Evolutionary conservation across 2,329 filamentous ascomycete species (phyloP), one percentile per base, ranked within the genome.

Genomic region (Cladosporium velox): DNA sequence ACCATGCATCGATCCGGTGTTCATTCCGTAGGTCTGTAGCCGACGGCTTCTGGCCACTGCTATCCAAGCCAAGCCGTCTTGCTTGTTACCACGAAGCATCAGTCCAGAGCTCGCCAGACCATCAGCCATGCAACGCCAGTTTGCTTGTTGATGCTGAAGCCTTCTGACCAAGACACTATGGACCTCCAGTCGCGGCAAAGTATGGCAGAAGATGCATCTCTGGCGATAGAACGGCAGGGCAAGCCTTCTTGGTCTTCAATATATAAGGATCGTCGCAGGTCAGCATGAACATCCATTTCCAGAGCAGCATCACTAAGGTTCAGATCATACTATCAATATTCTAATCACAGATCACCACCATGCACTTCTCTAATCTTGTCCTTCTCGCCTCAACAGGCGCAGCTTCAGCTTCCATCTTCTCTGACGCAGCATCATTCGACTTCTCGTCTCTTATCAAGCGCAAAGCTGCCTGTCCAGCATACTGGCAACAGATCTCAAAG

Each of bases 401-500:
- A 26, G 51, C 51, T 47, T 55, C 60, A 14, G 60, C 49, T 41
- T 55, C 60, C 4, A 26, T 34, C 10, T 44, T 63, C 35, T 54
- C 60, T 2, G 28, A 32, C 10, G 49, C 26, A 44, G 5, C 24
- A 12, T 44, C 60, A 1, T 35, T 54, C 26, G 60, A 63, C 34
- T 28, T 63, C 24, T 55, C 49, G 3, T 26, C 60, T n/a, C 51
- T 63, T 7, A 6, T 57, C 51, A 63, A 63, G 32, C 49, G 60
- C 1, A 63, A 55, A 15, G 49, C 21, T 26, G 47, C 60, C 7
- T 63, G 60, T 10, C 60, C 60, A 30, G n/a, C 57, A 0, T 65
- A 52, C 57, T 59, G 60, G 60, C 60, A 63, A 26, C 34, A 55
- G 30, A 62, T 63, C 14, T 59, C 61, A 60, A 65, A 60, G 15